A percentile compares a stretch with the other conserved stretches of the same genome.
Evolutionary conservation across 345 rosid species (phyloP).

Genomic region (Anacardium occidentale): DNA sequence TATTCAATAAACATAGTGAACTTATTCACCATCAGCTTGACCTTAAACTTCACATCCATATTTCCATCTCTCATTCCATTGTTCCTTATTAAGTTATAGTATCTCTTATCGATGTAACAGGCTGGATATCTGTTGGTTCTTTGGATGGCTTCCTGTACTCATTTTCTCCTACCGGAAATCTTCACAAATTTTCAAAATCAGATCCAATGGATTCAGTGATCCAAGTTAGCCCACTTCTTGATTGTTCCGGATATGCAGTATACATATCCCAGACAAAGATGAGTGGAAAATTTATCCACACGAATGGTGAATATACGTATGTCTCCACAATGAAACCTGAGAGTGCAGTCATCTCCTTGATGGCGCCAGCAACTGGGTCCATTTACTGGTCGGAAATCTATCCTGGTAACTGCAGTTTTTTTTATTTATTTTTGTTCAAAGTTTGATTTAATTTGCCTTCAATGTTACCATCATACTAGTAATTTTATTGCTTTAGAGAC

Average conservation of each 20-base stretch:
- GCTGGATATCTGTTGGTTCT: constrained; percentile 81
- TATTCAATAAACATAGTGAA: too few relatives aligned
- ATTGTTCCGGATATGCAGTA: constrained; percentile 74
- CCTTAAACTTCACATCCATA: too few relatives aligned
- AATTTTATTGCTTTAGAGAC: not conserved
- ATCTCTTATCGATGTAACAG: constrained; percentile 29
- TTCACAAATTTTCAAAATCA: constrained; percentile 49
- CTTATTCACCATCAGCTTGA: too few relatives aligned
- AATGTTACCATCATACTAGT: not conserved
- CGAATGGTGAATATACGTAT: constrained; percentile 36
- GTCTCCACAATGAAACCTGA: constrained; percentile 62
- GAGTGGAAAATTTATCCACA: constrained; percentile 47
- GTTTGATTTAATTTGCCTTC: not conserved
- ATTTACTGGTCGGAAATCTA: constrained; percentile 74
- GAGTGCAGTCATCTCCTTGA: constrained; percentile 51
- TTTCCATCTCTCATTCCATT: too few relatives aligned
- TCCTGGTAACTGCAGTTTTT: constrained; percentile 46
- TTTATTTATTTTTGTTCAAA: not conserved
- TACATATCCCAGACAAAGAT: constrained; percentile 66
- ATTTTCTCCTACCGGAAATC: constrained; percentile 66
- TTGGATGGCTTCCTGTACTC: constrained; percentile 79
- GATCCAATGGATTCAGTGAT: constrained; percentile 43
- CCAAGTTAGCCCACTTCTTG: constrained; percentile 56
- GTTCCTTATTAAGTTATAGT: too few relatives aligned
- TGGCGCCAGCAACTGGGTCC: constrained; percentile 69